Evolutionary conservation across 805 yeast genomes (phyloP).

Genomic region (Kodamaea neixiangensis): DNA sequence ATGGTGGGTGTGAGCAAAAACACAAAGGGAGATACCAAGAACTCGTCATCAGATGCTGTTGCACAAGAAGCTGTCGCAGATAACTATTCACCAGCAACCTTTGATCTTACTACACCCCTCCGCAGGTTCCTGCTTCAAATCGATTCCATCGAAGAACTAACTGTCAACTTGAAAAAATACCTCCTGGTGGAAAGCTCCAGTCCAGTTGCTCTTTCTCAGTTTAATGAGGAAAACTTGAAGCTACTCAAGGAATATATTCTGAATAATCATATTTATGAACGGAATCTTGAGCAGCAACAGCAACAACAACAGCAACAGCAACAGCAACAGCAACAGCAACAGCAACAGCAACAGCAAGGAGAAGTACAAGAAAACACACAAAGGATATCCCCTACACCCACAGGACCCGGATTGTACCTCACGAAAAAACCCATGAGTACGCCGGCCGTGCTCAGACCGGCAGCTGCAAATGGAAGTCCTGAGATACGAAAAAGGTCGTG

Average conservation of each 20-base stretch:
- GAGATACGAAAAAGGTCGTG: conserved; percentile 1
- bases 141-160: conserved; percentile 11
- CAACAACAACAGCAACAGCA: neutral
- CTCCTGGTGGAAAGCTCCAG: conserved; percentile 6
- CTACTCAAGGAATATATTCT: conserved; percentile 15
- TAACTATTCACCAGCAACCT: conserved; percentile 47
- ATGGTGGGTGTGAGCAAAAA: neutral
- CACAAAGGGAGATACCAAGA: neutral
- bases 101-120: conserved; percentile 44
- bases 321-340: neutral
- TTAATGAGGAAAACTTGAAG: conserved; percentile 13
- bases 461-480: neutral
- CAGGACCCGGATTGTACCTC: conserved; percentile 32
- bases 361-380: neutral
- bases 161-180: conserved; percentile 10
- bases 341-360: neutral
- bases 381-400: neutral
- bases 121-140: conserved; percentile 32
- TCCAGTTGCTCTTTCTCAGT: conserved; percentile 6
- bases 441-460: conserved; percentile 56
- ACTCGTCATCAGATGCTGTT: no score
- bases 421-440: conserved; percentile 48
- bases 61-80: no score
- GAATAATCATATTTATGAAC: conserved; percentile 19
- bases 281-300: conserved; percentile 14